Evolutionary conservation across 768 basidiomycete species (phyloP).

Genomic region (Mycena indigotica): DNA sequence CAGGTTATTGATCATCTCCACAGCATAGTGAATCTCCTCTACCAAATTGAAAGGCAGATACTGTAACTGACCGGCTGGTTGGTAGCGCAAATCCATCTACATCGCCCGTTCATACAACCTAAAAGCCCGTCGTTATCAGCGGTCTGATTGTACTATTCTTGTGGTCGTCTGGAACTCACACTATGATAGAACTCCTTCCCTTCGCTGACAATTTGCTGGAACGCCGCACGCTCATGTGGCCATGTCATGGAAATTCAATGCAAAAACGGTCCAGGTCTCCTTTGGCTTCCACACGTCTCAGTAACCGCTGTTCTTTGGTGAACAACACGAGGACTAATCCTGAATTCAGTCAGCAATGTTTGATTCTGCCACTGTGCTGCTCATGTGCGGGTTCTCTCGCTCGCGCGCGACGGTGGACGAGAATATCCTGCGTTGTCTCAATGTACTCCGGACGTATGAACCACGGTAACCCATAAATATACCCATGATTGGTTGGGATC

Average conservation of each 20-base stretch:
- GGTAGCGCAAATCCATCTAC: slow-evolving; percentile 66
- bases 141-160: too few relatives aligned
- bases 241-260: slow-evolving; percentile 71
- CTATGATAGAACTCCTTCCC: slow-evolving; percentile 42
- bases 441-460: slow-evolving; percentile 15
- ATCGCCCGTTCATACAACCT: slow-evolving; percentile 76
- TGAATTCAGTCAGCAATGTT: slow-evolving; percentile 7
- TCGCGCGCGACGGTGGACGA: slow-evolving; percentile 14
- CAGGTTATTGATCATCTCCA: background rate
- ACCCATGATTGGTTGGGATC: too few relatives aligned
- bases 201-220: slow-evolving; percentile 74
- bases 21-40: slow-evolving; percentile 15
- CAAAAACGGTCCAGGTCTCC: slow-evolving; percentile 31
- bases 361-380: slow-evolving; percentile 13
- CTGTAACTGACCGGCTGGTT: background rate
- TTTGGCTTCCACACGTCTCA: slow-evolving; percentile 14
- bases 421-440: slow-evolving; percentile 14
- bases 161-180: background rate
- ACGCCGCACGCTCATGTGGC: slow-evolving; percentile 80
- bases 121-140: slow-evolving; percentile 45
- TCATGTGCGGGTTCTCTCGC: slow-evolving; percentile 14
- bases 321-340: background rate
- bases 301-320: background rate
- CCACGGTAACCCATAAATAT: too few relatives aligned
- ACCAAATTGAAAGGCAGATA: too few relatives aligned